A percentile compares a stretch with the other conserved stretches of the same genome.
phyloP scores from a whole-genome alignment of 2,329 filamentous ascomycete genomes.

The Boeremia lycopersici region DNA sequence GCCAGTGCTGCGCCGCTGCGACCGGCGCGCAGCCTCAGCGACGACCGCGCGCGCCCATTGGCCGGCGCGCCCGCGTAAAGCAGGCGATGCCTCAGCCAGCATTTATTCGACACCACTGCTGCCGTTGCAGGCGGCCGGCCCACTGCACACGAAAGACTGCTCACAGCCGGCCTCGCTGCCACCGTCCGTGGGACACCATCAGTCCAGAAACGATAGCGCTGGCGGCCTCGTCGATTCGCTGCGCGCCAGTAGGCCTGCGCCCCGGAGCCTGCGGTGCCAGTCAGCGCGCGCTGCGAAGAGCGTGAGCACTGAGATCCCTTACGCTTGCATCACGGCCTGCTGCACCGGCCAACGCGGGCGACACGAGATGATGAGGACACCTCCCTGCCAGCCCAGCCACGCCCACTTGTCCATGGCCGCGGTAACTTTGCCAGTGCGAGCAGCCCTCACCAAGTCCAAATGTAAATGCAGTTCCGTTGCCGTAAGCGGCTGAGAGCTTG shows the following conservation, averaged over 20 bases:
- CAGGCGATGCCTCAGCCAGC: slow-evolving; percentile 8
- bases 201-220: slow-evolving; percentile 29
- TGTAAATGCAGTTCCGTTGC: slow-evolving; percentile 4
- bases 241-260: slow-evolving; percentile 17
- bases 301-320: slow-evolving; percentile 19
- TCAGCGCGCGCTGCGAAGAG: not conserved
- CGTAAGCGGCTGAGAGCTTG: slow-evolving; percentile 31
- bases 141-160: slow-evolving; percentile 15
- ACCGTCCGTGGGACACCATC: slow-evolving; percentile 12
- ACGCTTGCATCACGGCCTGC: slow-evolving; percentile 27
- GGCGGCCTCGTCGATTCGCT: slow-evolving; percentile 28
- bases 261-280: slow-evolving; percentile 16
- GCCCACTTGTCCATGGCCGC: slow-evolving; percentile 5
- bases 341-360: slow-evolving; percentile 35
- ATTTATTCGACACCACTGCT: slow-evolving; percentile 9
- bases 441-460: not conserved
- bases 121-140: slow-evolving; percentile 8
- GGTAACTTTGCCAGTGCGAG: slow-evolving; percentile 5
- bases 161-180: slow-evolving; percentile 12
- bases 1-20: slow-evolving; percentile 15
- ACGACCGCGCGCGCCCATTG: slow-evolving; percentile 3
- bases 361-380: slow-evolving; percentile 26
- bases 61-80: not conserved
- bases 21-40: slow-evolving; percentile 16
- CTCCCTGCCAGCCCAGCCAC: slow-evolving; percentile 12